A percentile compares a stretch with the other conserved stretches of the same genome.
These are phyloP conservation scores for Phanerodontia chrysosporium DNA, from an alignment of 768 basidiomycete species.

Conservation along the genomic window DNA sequence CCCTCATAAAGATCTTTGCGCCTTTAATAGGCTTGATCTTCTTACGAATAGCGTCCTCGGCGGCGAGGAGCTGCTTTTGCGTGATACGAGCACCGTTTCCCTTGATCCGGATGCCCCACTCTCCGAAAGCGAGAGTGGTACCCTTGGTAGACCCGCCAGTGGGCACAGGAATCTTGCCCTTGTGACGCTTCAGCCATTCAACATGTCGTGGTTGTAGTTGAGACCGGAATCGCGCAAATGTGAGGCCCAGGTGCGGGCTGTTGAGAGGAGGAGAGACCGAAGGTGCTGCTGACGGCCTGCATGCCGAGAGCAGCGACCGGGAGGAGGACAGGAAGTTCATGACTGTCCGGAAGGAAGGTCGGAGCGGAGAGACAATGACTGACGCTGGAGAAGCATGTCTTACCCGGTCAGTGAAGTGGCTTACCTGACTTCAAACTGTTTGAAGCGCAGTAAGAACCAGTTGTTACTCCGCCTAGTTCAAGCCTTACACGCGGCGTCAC, in stretches of 20 bases:
- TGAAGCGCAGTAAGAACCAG: background rate
- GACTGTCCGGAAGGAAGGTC: conserved; percentile 1
- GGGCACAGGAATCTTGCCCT: conserved; percentile 82
- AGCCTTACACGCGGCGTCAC: background rate
- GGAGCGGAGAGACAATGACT: background rate
- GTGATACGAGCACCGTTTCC: conserved; percentile 76
- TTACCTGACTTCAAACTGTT: background rate
- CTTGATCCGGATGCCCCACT: conserved; percentile 89
- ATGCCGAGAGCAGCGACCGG: conserved; percentile 23
- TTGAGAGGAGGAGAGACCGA: conserved; percentile 1
- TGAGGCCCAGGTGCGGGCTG: conserved; percentile 14
- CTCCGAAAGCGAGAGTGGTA: conserved; percentile 86
- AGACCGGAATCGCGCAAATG: conserved; percentile 26
- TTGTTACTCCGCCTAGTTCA: background rate
- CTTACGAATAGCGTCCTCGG: conserved; percentile 83
- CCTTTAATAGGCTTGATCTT: conserved; percentile 91
- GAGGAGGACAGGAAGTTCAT: conserved; percentile 30
- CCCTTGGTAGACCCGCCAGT: conserved; percentile 90
- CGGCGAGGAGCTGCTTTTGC: conserved; percentile 86
- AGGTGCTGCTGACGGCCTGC: conserved; percentile 15
- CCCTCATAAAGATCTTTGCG: conserved; percentile 76
- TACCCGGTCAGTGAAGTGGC: background rate
- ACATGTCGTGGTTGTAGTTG: conserved; percentile 82
- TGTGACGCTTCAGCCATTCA: conserved; percentile 85
- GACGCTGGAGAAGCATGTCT: background rate